Percentiles rank a stretch among this genome's conserved stretches.
Conservation (phyloP, 1,139 yeast species). For the Scheffersomyces lignicola region DNA sequence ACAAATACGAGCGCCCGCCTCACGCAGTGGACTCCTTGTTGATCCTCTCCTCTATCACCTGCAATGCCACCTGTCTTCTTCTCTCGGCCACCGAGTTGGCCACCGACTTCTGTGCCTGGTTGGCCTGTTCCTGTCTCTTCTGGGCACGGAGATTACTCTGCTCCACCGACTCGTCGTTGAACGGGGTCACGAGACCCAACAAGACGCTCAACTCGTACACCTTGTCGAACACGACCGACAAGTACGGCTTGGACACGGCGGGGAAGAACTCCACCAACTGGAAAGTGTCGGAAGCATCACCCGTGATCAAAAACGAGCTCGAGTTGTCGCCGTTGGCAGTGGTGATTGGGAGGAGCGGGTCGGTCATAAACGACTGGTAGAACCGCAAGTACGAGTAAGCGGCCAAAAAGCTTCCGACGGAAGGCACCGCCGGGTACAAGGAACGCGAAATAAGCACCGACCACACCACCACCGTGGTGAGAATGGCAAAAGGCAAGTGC, state of each 20-base stretch:
- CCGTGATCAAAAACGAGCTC: constrained; percentile 42
- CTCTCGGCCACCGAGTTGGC: constrained; percentile 75
- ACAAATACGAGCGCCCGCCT: too few relatives aligned
- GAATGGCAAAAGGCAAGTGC: constrained; percentile 66
- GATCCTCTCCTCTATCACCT: constrained; percentile 77
- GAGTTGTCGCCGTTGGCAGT: constrained; percentile 25
- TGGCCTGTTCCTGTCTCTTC: constrained; percentile 51
- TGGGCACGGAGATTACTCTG: constrained; percentile 72
- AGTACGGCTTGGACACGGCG: constrained; percentile 47
- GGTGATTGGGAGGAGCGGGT: constrained; percentile 41
- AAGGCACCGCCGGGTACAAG: constrained; percentile 61
- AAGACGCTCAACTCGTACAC: constrained; percentile 56
- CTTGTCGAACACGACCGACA: constrained; percentile 54
- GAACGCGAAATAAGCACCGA: constrained; percentile 41
- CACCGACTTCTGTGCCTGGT: constrained; percentile 37
- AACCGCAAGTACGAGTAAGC: constrained; percentile 80
- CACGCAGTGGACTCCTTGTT: constrained; percentile 25
- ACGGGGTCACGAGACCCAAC: constrained; percentile 60
- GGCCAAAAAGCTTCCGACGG: constrained; percentile 64
- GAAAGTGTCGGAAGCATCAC: constrained; percentile 92
- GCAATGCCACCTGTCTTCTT: constrained; percentile 81
- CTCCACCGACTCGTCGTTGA: constrained; percentile 69
- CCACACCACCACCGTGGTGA: constrained; percentile 45
- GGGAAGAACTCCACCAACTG: constrained; percentile 84
- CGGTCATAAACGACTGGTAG: constrained; percentile 50